These are phyloP conservation scores for Pyrenochaeta sp. DNA, from an alignment of 2,329 filamentous ascomycete genomes.

Conservation along the genomic window DNA sequence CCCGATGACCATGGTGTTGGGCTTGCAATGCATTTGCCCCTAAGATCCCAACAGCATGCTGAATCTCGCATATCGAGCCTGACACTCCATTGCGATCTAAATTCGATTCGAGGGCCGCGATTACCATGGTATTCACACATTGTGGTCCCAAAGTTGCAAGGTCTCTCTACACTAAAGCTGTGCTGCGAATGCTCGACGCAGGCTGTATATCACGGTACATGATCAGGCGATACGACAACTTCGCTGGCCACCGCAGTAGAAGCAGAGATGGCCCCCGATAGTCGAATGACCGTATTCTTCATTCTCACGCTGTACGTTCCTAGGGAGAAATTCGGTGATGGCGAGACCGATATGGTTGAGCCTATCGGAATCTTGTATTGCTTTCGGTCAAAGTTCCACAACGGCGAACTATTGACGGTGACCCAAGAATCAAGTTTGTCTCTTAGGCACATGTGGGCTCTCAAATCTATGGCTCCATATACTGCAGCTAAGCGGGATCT, in stretches of 20 bases:
- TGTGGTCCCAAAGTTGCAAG: background rate
- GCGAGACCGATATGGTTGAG: constrained; percentile 6
- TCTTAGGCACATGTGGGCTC: background rate
- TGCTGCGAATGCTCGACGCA: constrained; percentile 10
- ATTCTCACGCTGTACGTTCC: constrained; percentile 18
- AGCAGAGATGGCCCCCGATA: constrained; percentile 11
- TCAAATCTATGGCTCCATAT: background rate
- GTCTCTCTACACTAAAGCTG: background rate
- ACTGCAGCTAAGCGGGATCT: background rate
- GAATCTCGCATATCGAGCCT: constrained; percentile 9
- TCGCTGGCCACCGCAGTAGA: constrained; percentile 11
- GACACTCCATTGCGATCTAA: background rate
- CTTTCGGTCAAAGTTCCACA: constrained; percentile 21
- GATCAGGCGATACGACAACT: constrained; percentile 11
- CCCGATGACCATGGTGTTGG: constrained; percentile 26
- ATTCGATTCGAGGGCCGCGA: background rate
- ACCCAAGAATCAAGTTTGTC: constrained; percentile 8
- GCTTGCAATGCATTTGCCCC: constrained; percentile 19
- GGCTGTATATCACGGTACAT: constrained; percentile 7
- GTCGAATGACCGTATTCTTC: constrained; percentile 18
- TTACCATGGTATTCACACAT: background rate
- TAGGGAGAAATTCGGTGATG: background rate
- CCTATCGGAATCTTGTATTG: constrained; percentile 13
- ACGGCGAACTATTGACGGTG: constrained; percentile 13
- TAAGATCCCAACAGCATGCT: constrained; percentile 18